Evolutionary conservation across 495 filamentous ascomycete species (phyloP), one percentile per base, ranked within the genome.

Genomic region (Cercophora scortea): DNA sequence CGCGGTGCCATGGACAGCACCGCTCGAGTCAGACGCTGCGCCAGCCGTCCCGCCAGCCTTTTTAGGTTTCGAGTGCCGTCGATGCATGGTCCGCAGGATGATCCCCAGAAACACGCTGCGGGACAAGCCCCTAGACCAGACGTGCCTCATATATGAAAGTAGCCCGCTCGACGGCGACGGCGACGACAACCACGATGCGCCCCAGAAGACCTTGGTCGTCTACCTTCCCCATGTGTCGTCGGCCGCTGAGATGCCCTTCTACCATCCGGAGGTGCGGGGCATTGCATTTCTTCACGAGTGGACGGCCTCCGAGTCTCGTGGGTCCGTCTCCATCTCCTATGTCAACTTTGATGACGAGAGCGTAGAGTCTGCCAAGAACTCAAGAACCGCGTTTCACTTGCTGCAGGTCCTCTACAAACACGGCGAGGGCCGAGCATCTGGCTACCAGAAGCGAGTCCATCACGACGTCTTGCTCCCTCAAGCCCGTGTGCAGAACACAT

Each of bases 71-170:
- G 45, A 60, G 18, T 54, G 53, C 40, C 45, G 7, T 11, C 58
- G 60, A 59, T 81, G 78, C 6, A 68, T 95, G 7, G 75, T 93
- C 11, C 77, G 90, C 49, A 81, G 77, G 53, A 73, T 96, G 62
- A 79, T 95, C 51, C 92, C 91, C 7, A 73, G 92, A 52, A 95
- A 94, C 67, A 80, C 83, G 6, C 68, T 83, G 32, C 71, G 90
- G 32, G 92, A 96, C 67, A 71, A 73, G 16, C 71, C 81, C 2
- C 61, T 95, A 51, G 74, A 87, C 49, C 91, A 96, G 68, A 93
- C 88, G 8, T 92, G 88, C 65, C 74, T 89, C 51, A 74, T 91
- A 49, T 89, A 84, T 50, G 63, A 68, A 50, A 50, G 32, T 16
- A 49, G 44, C 2, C 60, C 64, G 42, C 34, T 38, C 42, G 56